Base-by-base conservation (phyloP, 2,329 filamentous ascomycete species). In the Ophiostoma triangulosporum region DNA sequence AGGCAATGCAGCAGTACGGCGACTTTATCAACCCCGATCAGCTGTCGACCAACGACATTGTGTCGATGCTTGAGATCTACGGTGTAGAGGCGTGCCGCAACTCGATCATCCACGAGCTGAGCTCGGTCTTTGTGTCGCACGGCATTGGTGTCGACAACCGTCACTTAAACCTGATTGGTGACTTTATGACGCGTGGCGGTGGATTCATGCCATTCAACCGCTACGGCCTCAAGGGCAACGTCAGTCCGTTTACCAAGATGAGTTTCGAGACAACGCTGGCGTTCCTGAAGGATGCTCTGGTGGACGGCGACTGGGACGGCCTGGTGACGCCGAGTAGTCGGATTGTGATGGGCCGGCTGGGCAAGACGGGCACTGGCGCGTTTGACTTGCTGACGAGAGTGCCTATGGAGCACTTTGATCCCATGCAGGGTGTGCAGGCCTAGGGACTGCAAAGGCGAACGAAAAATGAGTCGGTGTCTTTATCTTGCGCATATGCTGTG, bases 211-310 rank as follows among this genome's bases (percentile, higher is more conserved):
- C 93, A 1, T 98, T 98, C 72, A 95, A 88, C 69, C 85, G 93
- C 49, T 94, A 87, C 64, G 93, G 91, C 1, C 73, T 98, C 57
- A 83, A 81, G 64, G 83, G 86, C 59, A 90, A 88, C 63, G 84
- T 91, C 27, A 90, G 84, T 60, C 89, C 93, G 0, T 91, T 98
- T 62, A 91, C 93, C 70, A 97, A 97, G 77, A 97, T 97, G 91
- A 95, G 88, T 67, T 98, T 97, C 71, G 93, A 98, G 77, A 98
- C 93, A 4, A 98, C 93, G 2, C 78, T 97, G 36, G 84, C 86
- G 1, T 96, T 96, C 73, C 75, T 98, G 63, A 90, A 86, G 67
- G 93, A 97, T 64, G 90, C 93, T 1, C 84, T 96, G 26, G 73
- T 94, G 55, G 88, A 95, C 63, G 83, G 87, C 50, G 93, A 97